phyloP scores from a whole-genome alignment of 2,329 filamentous ascomycete genomes.

The Chalaropsis ovoidea region DNA sequence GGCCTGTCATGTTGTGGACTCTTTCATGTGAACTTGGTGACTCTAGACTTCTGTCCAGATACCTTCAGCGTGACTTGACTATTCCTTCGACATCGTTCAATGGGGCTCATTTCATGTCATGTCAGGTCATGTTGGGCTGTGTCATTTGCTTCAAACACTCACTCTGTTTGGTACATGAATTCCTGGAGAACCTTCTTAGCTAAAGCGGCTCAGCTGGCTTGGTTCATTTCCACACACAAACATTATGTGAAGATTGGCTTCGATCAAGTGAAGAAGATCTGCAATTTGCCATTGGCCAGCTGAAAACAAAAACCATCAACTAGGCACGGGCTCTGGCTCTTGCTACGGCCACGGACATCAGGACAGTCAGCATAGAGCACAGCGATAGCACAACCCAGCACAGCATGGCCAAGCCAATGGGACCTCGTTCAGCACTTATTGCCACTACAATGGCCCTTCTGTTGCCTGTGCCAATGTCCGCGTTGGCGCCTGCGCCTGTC shows the following conservation, averaged over 20 bases:
- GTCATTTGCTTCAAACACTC: no score
- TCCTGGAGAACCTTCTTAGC: no score
- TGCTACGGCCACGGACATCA: background rate
- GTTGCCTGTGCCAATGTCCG: background rate
- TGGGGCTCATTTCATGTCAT: background rate
- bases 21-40: constrained; percentile 1
- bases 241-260: background rate
- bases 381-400: background rate
- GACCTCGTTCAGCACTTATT: background rate
- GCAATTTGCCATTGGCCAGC: constrained; percentile 4
- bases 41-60: background rate
- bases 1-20: background rate
- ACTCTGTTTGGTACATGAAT: no score
- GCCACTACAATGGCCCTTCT: constrained; percentile 9
- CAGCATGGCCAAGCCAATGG: background rate
- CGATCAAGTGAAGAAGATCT: constrained; percentile 6
- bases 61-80: background rate
- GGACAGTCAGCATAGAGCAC: background rate
- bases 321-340: background rate
- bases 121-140: no score
- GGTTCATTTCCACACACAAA: background rate
- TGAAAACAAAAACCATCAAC: background rate
- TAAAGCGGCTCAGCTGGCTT: background rate
- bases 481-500: constrained; percentile 1
- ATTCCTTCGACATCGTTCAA: background rate